Evolutionary conservation across 2,329 filamentous ascomycete species (phyloP).

Genomic region (Xylariaceae sp.): DNA sequence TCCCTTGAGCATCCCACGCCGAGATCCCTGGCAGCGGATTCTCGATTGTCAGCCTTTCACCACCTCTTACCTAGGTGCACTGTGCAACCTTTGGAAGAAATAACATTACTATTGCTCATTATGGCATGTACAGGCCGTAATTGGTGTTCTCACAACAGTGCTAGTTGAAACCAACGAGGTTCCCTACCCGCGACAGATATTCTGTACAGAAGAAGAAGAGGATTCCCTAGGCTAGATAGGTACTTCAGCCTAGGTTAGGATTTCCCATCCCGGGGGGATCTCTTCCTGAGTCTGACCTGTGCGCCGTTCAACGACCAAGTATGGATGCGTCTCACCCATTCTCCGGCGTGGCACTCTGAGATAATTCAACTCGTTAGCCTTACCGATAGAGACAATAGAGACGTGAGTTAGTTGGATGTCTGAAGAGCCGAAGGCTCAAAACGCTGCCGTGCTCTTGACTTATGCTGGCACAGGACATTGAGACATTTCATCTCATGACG

Average conservation of each 20-base stretch:
- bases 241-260: slow-evolving; percentile 3
- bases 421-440: too few relatives aligned
- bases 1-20: slow-evolving; percentile 13
- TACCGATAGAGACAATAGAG: slow-evolving; percentile 3
- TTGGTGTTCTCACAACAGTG: background rate
- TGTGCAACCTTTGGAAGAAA: slow-evolving; percentile 6
- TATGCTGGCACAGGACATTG: slow-evolving; percentile 4
- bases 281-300: slow-evolving; percentile 11
- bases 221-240: background rate
- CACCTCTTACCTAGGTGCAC: too few relatives aligned
- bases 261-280: slow-evolving; percentile 4
- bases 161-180: background rate
- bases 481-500: too few relatives aligned
- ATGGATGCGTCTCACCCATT: background rate
- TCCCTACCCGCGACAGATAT: too few relatives aligned
- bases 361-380: slow-evolving; percentile 2
- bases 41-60: slow-evolving; percentile 11
- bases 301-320: slow-evolving; percentile 5
- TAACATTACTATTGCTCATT: slow-evolving; percentile 14
- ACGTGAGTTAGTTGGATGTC: too few relatives aligned
- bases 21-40: slow-evolving; percentile 13
- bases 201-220: background rate
- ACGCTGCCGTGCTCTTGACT: too few relatives aligned
- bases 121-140: slow-evolving; percentile 5
- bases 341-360: slow-evolving; percentile 1